Evolutionary conservation across 2,329 filamentous ascomycete genomes (phyloP), one percentile per base, ranked within the genome.

Genomic region (Macroventuria anomochaeta): DNA sequence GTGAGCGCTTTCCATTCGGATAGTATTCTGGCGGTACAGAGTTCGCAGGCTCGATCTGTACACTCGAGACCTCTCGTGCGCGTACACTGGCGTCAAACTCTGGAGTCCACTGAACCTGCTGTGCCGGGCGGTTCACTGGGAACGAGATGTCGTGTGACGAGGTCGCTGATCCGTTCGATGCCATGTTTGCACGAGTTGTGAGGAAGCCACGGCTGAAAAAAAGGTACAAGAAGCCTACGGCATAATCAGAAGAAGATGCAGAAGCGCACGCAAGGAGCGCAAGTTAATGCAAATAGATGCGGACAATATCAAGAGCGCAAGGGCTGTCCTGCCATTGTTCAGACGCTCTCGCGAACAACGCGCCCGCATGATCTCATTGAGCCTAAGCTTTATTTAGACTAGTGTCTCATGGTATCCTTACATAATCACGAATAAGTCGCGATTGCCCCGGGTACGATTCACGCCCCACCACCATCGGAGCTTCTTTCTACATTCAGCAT

Each of bases 1-100:
- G 75, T 21, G 79, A 78, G 47, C 78, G 77, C 38, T 71, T 68
- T 46, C 77, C 76, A 42, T 68, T 67, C 1, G 77, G 78, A 18
- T 73, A 75, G 53, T 80, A 75, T 12, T 73, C 71, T 21, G 55
- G 49, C 3, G 67, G 55, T n/a, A 74, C 40, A 13, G 44, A 44
- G 34, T 59, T 62, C 5, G 40, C 48, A 13, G 46, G 55, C 34
- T 43, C 62, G 38, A 53, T 29, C 25, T 62, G 64, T 4, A 64
- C 47, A n/a, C 52, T 61, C 7, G 63, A 50, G 10, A 63, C 52
- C 53, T 68, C 66, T 36, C 57, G 58, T 7, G 63, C 66, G 18
- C 70, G 69, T 12, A 71, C 31, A 26, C 61, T 53, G 7, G 62
- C 57, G 29, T 72, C 70, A 15, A 70, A 53, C 26, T 69, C 61